phyloP scores from a whole-genome alignment of 176 grass and related monocot species.

The Leersia perrieri region DNA sequence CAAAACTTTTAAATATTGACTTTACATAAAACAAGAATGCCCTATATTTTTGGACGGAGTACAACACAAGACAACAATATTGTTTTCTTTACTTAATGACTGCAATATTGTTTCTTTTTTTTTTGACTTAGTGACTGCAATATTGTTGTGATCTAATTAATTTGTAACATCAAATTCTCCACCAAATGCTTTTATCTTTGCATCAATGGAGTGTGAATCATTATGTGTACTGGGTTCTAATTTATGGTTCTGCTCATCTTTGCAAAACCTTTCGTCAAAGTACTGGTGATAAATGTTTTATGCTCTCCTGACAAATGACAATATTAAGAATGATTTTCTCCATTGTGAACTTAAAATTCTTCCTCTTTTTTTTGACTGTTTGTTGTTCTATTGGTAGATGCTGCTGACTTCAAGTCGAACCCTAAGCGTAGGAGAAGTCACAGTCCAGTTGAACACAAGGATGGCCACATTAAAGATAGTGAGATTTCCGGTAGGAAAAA shows the following conservation, averaged over 20 bases:
- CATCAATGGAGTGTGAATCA: not conserved
- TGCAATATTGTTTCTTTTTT: too few relatives aligned
- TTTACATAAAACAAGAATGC: too few relatives aligned
- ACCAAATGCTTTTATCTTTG: not conserved
- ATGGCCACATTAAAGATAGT: slow-evolving; percentile 36
- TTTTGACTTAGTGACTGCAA: too few relatives aligned
- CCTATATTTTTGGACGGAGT: too few relatives aligned
- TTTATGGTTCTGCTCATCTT: not conserved
- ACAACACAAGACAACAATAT: not conserved
- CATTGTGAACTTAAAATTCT: not conserved
- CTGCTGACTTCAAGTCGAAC: slow-evolving; percentile 29
- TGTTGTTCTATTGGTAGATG: slow-evolving; percentile 28
- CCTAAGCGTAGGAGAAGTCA: slow-evolving; percentile 46
- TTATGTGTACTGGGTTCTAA: not conserved
- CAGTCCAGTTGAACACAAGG: slow-evolving; percentile 54
- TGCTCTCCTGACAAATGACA: not conserved
- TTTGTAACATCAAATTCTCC: not conserved
- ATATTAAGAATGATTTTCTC: not conserved
- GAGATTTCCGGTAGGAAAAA: slow-evolving; percentile 40
- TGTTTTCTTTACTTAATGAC: too few relatives aligned
- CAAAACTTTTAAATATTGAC: too few relatives aligned
- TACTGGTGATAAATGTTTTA: too few relatives aligned
- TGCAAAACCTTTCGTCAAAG: too few relatives aligned
- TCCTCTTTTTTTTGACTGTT: not conserved
- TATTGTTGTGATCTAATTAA: not conserved